Percentiles rank a stretch among this genome's conserved stretches.
These are phyloP conservation scores for Typha latifolia DNA, from an alignment of 176 grass and related monocot genomes.

Conservation along the genomic window DNA sequence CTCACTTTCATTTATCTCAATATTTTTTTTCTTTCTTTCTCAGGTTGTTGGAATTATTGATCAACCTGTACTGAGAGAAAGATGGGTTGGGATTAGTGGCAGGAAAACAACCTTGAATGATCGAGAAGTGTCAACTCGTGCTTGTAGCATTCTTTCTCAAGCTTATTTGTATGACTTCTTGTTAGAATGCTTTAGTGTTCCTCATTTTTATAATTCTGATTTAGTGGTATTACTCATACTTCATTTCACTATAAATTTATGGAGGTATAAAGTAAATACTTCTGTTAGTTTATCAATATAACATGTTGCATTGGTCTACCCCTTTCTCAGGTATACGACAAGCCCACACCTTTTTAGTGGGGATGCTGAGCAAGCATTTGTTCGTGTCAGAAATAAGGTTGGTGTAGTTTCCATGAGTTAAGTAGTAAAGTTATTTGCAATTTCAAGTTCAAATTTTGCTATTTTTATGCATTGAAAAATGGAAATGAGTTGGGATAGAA, in stretches of 20 bases:
- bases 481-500: not conserved
- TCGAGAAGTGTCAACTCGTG: slow-evolving; percentile 50
- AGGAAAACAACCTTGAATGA: slow-evolving; percentile 80
- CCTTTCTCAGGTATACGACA: slow-evolving; percentile 67
- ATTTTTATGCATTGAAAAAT: not conserved
- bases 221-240: not conserved
- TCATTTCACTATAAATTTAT: not conserved
- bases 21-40: slow-evolving; percentile 5
- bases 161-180: slow-evolving; percentile 75
- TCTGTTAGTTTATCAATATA: not conserved
- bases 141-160: slow-evolving; percentile 60
- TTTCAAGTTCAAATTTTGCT: no score
- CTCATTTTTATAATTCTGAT: not conserved
- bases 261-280: not conserved
- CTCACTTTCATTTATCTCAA: not conserved
- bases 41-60: slow-evolving; percentile 87
- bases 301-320: not conserved
- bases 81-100: slow-evolving; percentile 72
- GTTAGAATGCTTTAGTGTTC: not conserved
- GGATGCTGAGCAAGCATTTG: slow-evolving; percentile 69
- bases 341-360: slow-evolving; percentile 85
- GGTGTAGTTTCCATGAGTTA: not conserved
- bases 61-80: slow-evolving; percentile 71
- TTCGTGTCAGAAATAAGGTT: slow-evolving; percentile 76
- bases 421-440: not conserved